These are phyloP conservation scores for Ophiognomonia clavigignenti-juglandacearum DNA, from an alignment of 2,329 filamentous ascomycete species.

Conservation along the genomic window DNA sequence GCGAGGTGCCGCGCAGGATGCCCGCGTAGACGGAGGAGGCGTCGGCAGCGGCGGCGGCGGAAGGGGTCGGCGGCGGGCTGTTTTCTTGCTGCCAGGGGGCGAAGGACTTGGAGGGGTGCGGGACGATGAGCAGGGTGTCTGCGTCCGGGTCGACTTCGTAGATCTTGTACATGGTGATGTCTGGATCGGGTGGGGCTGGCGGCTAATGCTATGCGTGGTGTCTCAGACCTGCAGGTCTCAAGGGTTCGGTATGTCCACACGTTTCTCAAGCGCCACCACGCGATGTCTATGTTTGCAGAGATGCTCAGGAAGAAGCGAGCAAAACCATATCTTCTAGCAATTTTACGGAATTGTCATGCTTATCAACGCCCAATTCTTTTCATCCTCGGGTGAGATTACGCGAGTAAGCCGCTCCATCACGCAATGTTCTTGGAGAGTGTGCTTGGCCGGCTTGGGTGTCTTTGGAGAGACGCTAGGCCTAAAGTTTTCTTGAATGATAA, in stretches of 20 bases:
- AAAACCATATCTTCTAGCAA: too few relatives aligned
- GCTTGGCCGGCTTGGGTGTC: too few relatives aligned
- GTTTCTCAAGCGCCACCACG: too few relatives aligned
- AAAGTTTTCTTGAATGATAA: too few relatives aligned
- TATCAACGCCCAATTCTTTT: not conserved
- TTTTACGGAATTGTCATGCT: not conserved
- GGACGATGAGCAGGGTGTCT: slow-evolving; percentile 27
- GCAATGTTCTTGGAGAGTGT: not conserved
- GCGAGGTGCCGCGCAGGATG: slow-evolving; percentile 12
- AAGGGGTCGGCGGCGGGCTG: not conserved
- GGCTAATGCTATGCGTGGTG: not conserved
- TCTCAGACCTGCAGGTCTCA: not conserved
- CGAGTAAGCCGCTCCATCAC: not conserved
- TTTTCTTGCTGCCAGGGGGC: slow-evolving; percentile 20
- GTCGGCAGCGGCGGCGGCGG: too few relatives aligned
- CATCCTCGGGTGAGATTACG: not conserved
- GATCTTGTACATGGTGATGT: slow-evolving; percentile 24
- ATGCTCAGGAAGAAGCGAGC: too few relatives aligned
- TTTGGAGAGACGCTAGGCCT: too few relatives aligned
- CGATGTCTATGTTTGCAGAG: too few relatives aligned
- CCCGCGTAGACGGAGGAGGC: slow-evolving; percentile 5
- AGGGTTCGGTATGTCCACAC: not conserved
- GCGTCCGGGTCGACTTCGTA: slow-evolving; percentile 31
- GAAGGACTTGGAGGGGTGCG: slow-evolving; percentile 17
- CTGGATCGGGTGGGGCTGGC: not conserved